Base-by-base conservation (phyloP, 768 basidiomycete genomes). In the Boletus sensibilis region DNA sequence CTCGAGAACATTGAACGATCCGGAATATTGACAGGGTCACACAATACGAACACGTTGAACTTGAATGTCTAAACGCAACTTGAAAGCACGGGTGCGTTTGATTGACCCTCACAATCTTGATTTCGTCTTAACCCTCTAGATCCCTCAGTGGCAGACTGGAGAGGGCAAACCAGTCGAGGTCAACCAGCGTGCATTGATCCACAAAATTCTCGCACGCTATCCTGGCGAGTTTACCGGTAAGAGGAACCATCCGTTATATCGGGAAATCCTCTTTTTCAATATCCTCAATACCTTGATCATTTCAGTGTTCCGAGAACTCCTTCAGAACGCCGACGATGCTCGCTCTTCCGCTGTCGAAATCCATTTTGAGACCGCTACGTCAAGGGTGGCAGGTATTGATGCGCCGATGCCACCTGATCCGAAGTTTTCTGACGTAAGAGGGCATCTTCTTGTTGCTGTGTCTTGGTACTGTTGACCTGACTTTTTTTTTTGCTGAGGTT, bases 271-370 rank as follows among this genome's bases (percentile, higher is more conserved):
- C n/a, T n/a, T n/a, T n/a, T n/a, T n/a, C n/a, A n/a, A n/a, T n/a
- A n/a, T 16, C 6, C 35, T 35, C 35, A 35, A 35, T 35, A 7
- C 6, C 35, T 35, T 5, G 10, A 35, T 35, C 4, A 5, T 10
- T 2, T 18, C 58, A 79, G 83, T 87, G 38, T 85, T 84, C 56
- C 73, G 95, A 50, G 95, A 98, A 70, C 80, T 98, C 10, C 75
- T 97, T 0, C 95, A 98, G 76, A 97, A 98, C 69, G 92, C 94
- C 18, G 94, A 96, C 68, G 94, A 97, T 73, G 94, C 90, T 4
- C 85, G 80, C 45, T 84, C 90, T 5, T 82, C 76, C 44, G 73
- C 79, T 11, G 91, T 87, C 5, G 88, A 94, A 70, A 89, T 94
- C 43, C 82, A 79, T 42, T 94, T 94, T 58, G 82, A 90, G 64